A percentile compares a stretch with the other conserved stretches of the same genome.
Evolutionary conservation across 495 filamentous ascomycete genomes (phyloP).

Genomic region (Penicilliopsis zonata): DNA sequence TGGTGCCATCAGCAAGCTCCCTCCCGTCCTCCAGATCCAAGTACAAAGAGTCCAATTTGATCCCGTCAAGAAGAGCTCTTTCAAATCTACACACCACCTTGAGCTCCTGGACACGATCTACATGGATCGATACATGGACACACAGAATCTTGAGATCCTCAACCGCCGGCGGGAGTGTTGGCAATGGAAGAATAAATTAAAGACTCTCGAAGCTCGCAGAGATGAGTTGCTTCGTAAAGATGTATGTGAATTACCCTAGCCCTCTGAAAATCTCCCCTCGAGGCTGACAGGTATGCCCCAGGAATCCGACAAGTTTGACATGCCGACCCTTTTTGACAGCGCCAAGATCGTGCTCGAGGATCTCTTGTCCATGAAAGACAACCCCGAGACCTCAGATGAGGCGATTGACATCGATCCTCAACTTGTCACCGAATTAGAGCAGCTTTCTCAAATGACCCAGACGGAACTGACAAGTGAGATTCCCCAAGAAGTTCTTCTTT

Average conservation of each 20-base stretch:
- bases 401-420: slow-evolving; percentile 16
- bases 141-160: slow-evolving; percentile 43
- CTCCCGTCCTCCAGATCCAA: slow-evolving; percentile 79
- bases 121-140: slow-evolving; percentile 82
- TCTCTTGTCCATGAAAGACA: slow-evolving; percentile 11
- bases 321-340: slow-evolving; percentile 16
- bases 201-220: slow-evolving; percentile 37
- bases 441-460: slow-evolving; percentile 18
- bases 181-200: slow-evolving; percentile 58
- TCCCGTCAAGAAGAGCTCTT: slow-evolving; percentile 40
- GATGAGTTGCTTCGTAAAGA: slow-evolving; percentile 31
- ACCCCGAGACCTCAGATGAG: slow-evolving; percentile 13
- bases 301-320: slow-evolving; percentile 24
- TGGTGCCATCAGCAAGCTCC: slow-evolving; percentile 61
- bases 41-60: slow-evolving; percentile 72
- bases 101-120: slow-evolving; percentile 65
- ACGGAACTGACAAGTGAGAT: slow-evolving; percentile 27
- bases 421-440: slow-evolving; percentile 18
- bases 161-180: slow-evolving; percentile 54
- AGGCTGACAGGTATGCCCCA: slow-evolving; percentile 6
- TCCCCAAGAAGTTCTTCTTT: too few relatives aligned
- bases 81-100: slow-evolving; percentile 71
- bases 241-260: slow-evolving; percentile 20
- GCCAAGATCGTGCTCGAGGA: slow-evolving; percentile 21
- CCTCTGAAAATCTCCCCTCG: slow-evolving; percentile 8